These are phyloP conservation scores for Spinellus fusiger DNA, from an alignment of 192 early-diverging fungal genomes.

Conservation along the genomic window DNA sequence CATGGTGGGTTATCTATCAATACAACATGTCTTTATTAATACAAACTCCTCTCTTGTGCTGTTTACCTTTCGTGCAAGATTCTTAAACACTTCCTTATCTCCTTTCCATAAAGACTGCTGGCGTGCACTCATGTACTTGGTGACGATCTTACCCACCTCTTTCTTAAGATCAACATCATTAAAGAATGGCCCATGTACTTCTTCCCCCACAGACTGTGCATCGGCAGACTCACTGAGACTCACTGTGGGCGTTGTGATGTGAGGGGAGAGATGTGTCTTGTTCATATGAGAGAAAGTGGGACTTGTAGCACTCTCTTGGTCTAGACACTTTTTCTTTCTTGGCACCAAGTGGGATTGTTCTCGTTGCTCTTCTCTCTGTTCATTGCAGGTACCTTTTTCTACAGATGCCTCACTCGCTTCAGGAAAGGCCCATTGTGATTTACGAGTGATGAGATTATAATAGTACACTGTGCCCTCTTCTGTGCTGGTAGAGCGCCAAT, in stretches of 20 bases:
- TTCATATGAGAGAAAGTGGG: not conserved
- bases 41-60: not conserved
- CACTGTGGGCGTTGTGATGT: not conserved
- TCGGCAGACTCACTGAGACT: constrained; percentile 11
- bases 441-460: constrained; percentile 44
- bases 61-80: constrained; percentile 45
- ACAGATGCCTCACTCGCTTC: constrained; percentile 23
- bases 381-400: constrained; percentile 18
- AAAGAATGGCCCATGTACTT: not conserved
- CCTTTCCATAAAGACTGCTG: constrained; percentile 38
- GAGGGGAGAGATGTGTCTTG: not conserved
- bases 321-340: constrained; percentile 9
- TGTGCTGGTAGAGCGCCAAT: constrained; percentile 42
- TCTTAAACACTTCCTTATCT: constrained; percentile 46
- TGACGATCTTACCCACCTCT: constrained; percentile 25
- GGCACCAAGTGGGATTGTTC: constrained; percentile 22
- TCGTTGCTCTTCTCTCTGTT: constrained; percentile 14
- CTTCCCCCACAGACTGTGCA: not conserved
- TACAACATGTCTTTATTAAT: not conserved
- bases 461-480: constrained; percentile 45
- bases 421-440: constrained; percentile 50
- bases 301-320: not conserved
- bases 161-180: constrained; percentile 30
- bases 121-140: constrained; percentile 37
- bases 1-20: constrained; percentile 46